These are phyloP conservation scores for Amyloporia xantha DNA, from an alignment of 768 basidiomycete genomes.

Conservation along the genomic window DNA sequence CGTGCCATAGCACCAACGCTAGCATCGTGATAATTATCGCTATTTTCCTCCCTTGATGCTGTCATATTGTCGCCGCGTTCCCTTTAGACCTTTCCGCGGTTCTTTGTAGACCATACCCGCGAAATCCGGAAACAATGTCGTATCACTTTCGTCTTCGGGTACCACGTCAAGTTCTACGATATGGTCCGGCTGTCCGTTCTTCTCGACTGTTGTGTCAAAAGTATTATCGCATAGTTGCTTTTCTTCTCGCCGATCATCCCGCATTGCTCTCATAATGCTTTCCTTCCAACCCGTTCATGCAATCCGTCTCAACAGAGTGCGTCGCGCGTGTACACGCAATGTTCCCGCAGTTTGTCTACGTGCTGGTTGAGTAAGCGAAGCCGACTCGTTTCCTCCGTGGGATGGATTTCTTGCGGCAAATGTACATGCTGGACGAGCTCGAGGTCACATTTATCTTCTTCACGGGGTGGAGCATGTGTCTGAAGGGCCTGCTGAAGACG, in stretches of 20 bases:
- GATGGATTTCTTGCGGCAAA: conserved; percentile 77
- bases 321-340: conserved; percentile 57
- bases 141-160: conserved; percentile 81
- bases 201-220: conserved; percentile 89
- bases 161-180: conserved; percentile 89
- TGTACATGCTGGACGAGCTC: conserved; percentile 63
- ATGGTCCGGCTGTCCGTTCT: conserved; percentile 86
- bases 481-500: conserved; percentile 52
- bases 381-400: conserved; percentile 88
- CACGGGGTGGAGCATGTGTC: conserved; percentile 59
- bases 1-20: conserved; percentile 75
- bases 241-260: conserved; percentile 77
- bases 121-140: conserved; percentile 66
- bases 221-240: conserved; percentile 87
- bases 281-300: conserved; percentile 43
- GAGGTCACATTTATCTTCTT: conserved; percentile 84
- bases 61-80: conserved; percentile 70
- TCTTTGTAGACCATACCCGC: conserved; percentile 71
- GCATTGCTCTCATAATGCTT: conserved; percentile 34
- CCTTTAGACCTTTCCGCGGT: conserved; percentile 63
- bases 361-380: conserved; percentile 80
- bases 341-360: conserved; percentile 69
- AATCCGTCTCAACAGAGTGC: conserved; percentile 61
- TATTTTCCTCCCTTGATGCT: conserved; percentile 66
- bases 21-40: conserved; percentile 60